These are phyloP conservation scores for Eimeria praecox DNA, from an alignment of 169 alveolate genomes.

Conservation along the genomic window DNA sequence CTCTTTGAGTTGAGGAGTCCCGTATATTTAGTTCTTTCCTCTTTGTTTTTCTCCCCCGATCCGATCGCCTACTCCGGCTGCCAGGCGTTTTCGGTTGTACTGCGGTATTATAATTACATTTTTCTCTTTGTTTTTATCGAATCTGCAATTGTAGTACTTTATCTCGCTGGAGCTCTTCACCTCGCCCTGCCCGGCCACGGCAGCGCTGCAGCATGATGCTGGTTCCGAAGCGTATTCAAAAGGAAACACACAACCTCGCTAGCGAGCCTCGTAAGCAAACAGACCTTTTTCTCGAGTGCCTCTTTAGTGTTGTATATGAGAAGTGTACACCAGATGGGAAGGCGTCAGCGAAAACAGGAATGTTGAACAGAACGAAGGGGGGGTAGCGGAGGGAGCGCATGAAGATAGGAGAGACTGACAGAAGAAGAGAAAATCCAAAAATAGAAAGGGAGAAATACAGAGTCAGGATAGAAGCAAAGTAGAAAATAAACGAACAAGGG, in stretches of 20 bases:
- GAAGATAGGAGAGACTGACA: background rate
- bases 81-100: background rate
- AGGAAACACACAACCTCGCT: constrained; percentile 86
- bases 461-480: no score
- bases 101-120: background rate
- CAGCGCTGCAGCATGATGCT: constrained; percentile 77
- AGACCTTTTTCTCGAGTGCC: background rate
- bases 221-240: constrained; percentile 84
- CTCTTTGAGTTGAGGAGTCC: background rate
- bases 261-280: constrained; percentile 84
- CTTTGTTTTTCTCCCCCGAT: background rate
- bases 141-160: background rate
- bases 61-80: constrained; percentile 17
- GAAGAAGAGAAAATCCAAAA: background rate
- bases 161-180: background rate
- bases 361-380: background rate
- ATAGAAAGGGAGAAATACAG: background rate
- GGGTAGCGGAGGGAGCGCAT: background rate
- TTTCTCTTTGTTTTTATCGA: background rate
- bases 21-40: constrained; percentile 13
- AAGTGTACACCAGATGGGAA: background rate
- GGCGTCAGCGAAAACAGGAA: background rate
- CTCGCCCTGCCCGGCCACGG: constrained; percentile 70
- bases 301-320: background rate
- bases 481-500: background rate